Evolutionary conservation across 495 filamentous ascomycete species (phyloP).

Genomic region (Aspergillus affinis): DNA sequence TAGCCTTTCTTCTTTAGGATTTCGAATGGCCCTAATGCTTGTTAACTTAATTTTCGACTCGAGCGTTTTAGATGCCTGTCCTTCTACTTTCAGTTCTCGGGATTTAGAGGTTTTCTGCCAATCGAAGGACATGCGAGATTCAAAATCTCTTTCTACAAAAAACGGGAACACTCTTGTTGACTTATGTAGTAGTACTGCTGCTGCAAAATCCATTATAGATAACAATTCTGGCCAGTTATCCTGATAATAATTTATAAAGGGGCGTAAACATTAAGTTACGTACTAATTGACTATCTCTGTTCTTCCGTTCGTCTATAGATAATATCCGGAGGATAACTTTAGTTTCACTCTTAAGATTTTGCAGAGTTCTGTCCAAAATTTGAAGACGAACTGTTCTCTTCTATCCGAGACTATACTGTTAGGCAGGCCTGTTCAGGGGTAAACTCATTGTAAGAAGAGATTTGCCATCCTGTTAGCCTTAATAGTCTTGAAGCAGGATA

Average conservation of each 20-base stretch:
- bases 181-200: not conserved
- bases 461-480: not conserved
- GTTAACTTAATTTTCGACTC: no score
- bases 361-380: not conserved
- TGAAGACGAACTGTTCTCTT: not conserved
- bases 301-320: constrained; percentile 1
- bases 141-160: not conserved
- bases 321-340: not conserved
- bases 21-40: no score
- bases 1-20: no score
- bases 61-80: no score
- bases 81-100: no score
- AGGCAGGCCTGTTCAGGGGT: not conserved
- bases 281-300: constrained; percentile 2
- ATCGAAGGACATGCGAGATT: not conserved
- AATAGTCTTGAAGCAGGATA: not conserved
- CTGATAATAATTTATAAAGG: constrained; percentile 1
- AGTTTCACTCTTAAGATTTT: not conserved
- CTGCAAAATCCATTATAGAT: not conserved
- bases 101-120: no score
- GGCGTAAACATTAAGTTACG: not conserved
- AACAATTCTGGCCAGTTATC: not conserved
- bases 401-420: not conserved
- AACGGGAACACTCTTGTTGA: not conserved
- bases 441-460: not conserved